Evolutionary conservation across 1,284 basidiomycete species (phyloP), one percentile per base, ranked within the genome.

Genomic region (Schizophyllum commune): DNA sequence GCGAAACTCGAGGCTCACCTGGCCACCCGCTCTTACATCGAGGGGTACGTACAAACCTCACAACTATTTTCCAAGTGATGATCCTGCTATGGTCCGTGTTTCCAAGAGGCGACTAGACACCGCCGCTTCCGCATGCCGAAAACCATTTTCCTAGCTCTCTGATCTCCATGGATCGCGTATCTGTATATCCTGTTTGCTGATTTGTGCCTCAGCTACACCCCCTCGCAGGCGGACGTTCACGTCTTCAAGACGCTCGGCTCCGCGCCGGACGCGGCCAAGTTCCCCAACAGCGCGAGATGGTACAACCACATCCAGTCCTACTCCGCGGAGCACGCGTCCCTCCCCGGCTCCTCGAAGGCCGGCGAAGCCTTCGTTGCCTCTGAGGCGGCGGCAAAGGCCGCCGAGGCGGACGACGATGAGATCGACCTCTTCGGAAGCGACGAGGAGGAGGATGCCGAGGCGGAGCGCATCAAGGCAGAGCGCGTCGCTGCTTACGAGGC

Each of bases 151-250:
- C 82, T 89, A 86, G 88, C 85, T 71, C 71, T 84, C 90, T 92
- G 91, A 92, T 74, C 66, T 66, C 65, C 60, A 58, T 39, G 34
- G 34, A 39, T 39, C 58, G 67, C 52, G 60, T 22, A 60, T 52
- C 34, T 55, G 56, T 61, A 60, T 61, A 19, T 11, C 67, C 52
- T 60, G 65, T 63, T 58, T 64, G 61, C 57, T 59, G 65, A 58
- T 59, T 58, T 60, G 54, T 52, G 54, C 19, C 63, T 55, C 71
- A 99, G 96, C 65, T 94, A 94, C 82, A 87, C 89, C 61, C 91
- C 96, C 62, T 96, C 96, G 60, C 96, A 98, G 79, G 95, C 96
- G 65, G 96, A 99, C 79, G 95, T 98, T 61, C 85, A 86, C 71
- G 93, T 97, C 75, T 97, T 90, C 88, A 92, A 93, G 75, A 80